Conservation (phyloP, 2,329 filamentous ascomycete genomes). For the Lecanosticta acicola region DNA sequence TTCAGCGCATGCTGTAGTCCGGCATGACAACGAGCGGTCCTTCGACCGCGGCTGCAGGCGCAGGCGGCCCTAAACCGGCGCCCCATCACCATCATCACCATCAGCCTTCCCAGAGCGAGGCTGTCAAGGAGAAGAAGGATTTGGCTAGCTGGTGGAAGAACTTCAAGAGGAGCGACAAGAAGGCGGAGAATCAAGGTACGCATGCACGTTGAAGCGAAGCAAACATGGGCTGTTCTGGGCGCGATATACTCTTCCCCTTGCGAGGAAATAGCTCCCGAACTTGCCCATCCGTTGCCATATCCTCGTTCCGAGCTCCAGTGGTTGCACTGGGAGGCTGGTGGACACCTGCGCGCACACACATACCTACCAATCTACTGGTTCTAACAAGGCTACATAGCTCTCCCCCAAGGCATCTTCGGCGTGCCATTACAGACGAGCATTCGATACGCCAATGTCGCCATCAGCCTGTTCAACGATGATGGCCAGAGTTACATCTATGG, state of each 20-base stretch:
- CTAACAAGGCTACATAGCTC: slow-evolving; percentile 18
- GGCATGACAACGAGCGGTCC: slow-evolving; percentile 38
- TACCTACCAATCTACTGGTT: background rate
- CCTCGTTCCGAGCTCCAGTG: too few relatives aligned
- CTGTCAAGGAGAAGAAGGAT: slow-evolving; percentile 78
- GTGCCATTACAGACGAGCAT: slow-evolving; percentile 91
- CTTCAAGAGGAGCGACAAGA: slow-evolving; percentile 67
- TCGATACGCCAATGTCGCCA: slow-evolving; percentile 94
- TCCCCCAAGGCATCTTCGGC: slow-evolving; percentile 78
- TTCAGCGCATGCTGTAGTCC: slow-evolving; percentile 23
- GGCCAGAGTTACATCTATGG: slow-evolving; percentile 97
- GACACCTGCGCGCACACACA: background rate
- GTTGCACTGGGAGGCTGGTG: too few relatives aligned
- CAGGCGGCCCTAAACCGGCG: slow-evolving; percentile 39
- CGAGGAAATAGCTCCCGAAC: too few relatives aligned
- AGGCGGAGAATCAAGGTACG: slow-evolving; percentile 60
- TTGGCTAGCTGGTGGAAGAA: slow-evolving; percentile 96
- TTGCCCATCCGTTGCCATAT: too few relatives aligned
- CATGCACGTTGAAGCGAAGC: slow-evolving; percentile 5
- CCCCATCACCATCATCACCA: slow-evolving; percentile 25
- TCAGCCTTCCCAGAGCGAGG: slow-evolving; percentile 48
- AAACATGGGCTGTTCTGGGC: slow-evolving; percentile 3
- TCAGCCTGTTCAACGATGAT: slow-evolving; percentile 86
- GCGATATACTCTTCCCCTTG: background rate
- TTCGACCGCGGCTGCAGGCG: slow-evolving; percentile 39